These are phyloP conservation scores for Termitomyces sp. DNA, from an alignment of 768 basidiomycete genomes.

Conservation along the genomic window DNA sequence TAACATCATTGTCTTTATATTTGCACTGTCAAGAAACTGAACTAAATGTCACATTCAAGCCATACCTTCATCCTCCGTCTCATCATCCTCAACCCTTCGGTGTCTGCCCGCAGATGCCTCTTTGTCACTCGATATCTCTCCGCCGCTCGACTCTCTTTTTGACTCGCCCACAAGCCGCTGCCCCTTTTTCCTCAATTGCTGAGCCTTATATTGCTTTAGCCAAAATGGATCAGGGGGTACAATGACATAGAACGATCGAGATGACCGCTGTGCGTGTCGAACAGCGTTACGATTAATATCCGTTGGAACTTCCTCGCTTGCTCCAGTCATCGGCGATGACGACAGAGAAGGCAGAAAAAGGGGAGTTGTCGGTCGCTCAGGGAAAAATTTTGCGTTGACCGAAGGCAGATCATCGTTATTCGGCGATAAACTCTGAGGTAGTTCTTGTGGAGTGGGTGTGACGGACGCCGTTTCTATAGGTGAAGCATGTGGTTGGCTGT, in stretches of 20 bases:
- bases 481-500: not conserved
- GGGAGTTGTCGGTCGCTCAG: slow-evolving; percentile 24
- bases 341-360: slow-evolving; percentile 46
- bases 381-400: not conserved
- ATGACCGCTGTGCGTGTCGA: not conserved
- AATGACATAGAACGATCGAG: slow-evolving; percentile 18
- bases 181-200: not conserved
- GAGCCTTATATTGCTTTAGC: slow-evolving; percentile 10
- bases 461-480: not conserved
- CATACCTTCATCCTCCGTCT: slow-evolving; percentile 18
- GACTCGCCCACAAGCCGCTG: not conserved
- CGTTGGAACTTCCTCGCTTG: not conserved
- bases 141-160: not conserved
- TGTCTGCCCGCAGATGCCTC: not conserved
- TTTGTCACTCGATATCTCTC: not conserved
- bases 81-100: not conserved
- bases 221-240: slow-evolving; percentile 29
- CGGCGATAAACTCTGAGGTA: not conserved
- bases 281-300: not conserved
- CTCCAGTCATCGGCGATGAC: slow-evolving; percentile 18
- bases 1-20: slow-evolving; percentile 11
- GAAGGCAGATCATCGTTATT: not conserved
- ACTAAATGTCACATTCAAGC: slow-evolving; percentile 3
- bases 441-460: not conserved
- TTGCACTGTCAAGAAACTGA: slow-evolving; percentile 7